These are phyloP conservation scores for Penicillium odoratum DNA, from an alignment of 495 filamentous ascomycete species.

Conservation along the genomic window DNA sequence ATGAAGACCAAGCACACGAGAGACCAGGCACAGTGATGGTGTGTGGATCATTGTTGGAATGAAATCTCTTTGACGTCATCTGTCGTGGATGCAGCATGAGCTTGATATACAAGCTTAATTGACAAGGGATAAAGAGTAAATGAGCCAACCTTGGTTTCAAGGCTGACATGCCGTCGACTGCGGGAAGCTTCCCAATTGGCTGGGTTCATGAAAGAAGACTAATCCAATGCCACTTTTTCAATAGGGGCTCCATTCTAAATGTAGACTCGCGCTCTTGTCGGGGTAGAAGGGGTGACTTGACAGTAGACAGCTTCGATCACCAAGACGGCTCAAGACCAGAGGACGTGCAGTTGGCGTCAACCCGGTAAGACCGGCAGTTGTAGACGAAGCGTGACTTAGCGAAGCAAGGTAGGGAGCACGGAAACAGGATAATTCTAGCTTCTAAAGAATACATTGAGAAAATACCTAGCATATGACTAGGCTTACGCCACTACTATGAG, in stretches of 20 bases:
- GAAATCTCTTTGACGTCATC: background rate
- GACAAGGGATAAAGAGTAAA: background rate
- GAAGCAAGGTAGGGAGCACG: background rate
- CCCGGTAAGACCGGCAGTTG: background rate
- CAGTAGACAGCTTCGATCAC: background rate
- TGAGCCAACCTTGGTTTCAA: background rate
- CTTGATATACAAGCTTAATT: background rate
- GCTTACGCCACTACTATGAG: background rate
- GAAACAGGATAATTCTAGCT: background rate
- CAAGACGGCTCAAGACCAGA: background rate
- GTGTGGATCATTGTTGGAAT: too few species aligned
- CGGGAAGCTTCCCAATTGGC: background rate
- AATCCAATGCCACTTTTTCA: background rate
- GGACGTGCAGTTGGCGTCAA: background rate
- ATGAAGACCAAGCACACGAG: too few species aligned
- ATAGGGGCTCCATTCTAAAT: background rate
- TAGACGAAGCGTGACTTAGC: background rate
- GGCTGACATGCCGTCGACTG: background rate
- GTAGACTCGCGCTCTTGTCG: background rate
- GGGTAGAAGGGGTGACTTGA: background rate
- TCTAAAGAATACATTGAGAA: background rate
- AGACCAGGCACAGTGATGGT: too few species aligned
- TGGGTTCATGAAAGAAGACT: background rate
- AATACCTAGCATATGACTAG: background rate
- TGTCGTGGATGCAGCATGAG: background rate